Percentiles rank a stretch among this genome's conserved stretches.
These are phyloP conservation scores for Dryadomyces sulphureus DNA, from an alignment of 2,329 filamentous ascomycete species.

Conservation along the genomic window DNA sequence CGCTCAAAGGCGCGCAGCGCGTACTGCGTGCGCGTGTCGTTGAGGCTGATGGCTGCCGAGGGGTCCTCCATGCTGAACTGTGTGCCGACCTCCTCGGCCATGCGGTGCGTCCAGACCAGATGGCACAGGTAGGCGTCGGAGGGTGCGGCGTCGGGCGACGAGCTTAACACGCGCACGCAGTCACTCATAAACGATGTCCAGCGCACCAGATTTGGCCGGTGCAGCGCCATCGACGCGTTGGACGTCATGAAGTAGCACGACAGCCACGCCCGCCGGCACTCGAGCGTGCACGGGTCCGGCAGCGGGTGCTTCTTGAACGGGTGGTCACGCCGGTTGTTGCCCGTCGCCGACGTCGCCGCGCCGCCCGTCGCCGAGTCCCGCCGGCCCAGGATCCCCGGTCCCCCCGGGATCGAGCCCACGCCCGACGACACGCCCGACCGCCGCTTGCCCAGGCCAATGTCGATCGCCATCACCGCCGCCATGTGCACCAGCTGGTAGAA, in stretches of 20 bases:
- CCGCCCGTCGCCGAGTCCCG: background rate
- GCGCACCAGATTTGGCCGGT: constrained; percentile 43
- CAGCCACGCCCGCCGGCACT: constrained; percentile 43
- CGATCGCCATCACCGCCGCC: constrained; percentile 67
- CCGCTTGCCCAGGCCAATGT: constrained; percentile 53
- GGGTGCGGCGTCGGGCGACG: constrained; percentile 37
- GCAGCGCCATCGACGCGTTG: constrained; percentile 46
- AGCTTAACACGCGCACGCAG: constrained; percentile 39
- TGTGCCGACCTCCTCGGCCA: constrained; percentile 53
- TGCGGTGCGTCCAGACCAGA: constrained; percentile 41
- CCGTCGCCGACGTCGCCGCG: background rate
- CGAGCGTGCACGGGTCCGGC: constrained; percentile 37
- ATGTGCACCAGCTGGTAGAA: constrained; percentile 81
- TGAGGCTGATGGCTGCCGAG: constrained; percentile 34
- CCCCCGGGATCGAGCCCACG: background rate
- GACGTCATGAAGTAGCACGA: constrained; percentile 43
- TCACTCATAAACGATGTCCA: constrained; percentile 48
- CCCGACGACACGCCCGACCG: constrained; percentile 14
- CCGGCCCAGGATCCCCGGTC: background rate
- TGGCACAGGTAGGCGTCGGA: constrained; percentile 44
- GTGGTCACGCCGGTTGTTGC: constrained; percentile 23
- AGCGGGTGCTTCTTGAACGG: constrained; percentile 25
- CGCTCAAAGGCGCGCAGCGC: constrained; percentile 50
- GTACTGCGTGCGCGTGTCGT: constrained; percentile 49
- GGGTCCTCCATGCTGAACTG: constrained; percentile 56